Conservation (phyloP, 495 filamentous ascomycete genomes). For the Tuber aestivum region DNA sequence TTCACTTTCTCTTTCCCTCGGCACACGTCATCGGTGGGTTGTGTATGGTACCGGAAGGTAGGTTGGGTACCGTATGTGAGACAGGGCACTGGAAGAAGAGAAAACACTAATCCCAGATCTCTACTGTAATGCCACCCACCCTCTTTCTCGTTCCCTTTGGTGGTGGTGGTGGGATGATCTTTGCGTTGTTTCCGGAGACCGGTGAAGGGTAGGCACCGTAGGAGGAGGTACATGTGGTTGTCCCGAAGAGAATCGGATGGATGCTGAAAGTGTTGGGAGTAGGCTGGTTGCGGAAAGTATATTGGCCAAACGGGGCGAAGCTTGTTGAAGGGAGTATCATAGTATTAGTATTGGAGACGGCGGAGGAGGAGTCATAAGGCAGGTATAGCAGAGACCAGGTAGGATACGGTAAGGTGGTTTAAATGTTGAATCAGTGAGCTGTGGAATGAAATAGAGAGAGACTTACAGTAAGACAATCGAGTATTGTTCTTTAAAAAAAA, state of each 20-base stretch:
- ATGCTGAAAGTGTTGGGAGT: neutral
- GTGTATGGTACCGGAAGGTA: neutral
- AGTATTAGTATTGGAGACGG: too few relatives aligned
- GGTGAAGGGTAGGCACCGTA: neutral
- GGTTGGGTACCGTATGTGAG: slow-evolving; percentile 1
- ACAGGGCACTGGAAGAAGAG: neutral
- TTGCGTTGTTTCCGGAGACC: neutral
- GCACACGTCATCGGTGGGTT: neutral
- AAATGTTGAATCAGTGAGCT: neutral
- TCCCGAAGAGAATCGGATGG: neutral
- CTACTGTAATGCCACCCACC: neutral
- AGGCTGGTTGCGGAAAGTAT: neutral
- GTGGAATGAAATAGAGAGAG: neutral
- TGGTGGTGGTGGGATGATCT: neutral
- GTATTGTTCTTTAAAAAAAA: too few relatives aligned
- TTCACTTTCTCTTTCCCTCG: neutral
- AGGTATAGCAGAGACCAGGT: neutral
- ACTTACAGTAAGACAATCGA: too few relatives aligned
- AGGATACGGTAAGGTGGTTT: neutral
- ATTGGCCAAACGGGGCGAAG: neutral
- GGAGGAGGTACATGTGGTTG: neutral
- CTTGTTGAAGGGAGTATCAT: neutral
- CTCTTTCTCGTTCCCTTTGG: neutral
- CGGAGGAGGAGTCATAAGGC: neutral
- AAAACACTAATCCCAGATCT: neutral